Conservation (phyloP, 2,329 filamentous ascomycete genomes). For the Stagonosporopsis tanaceti region DNA sequence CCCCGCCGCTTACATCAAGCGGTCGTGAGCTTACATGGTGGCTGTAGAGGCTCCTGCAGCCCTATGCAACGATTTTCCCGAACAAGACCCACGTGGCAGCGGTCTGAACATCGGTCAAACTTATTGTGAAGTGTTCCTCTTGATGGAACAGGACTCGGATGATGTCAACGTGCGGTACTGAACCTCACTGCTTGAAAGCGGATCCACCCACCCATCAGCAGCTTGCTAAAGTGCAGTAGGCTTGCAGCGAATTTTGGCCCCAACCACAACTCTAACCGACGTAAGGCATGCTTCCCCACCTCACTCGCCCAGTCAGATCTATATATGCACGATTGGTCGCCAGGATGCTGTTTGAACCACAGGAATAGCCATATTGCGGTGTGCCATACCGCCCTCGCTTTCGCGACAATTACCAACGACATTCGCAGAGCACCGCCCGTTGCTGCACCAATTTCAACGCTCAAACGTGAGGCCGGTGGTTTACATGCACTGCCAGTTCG, state of each 20-base stretch:
- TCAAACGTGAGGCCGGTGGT: not conserved
- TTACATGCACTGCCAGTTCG: not conserved
- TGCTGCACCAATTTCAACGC: not conserved
- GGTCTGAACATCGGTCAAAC: constrained; percentile 8
- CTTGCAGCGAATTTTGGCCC: not conserved
- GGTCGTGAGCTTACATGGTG: constrained; percentile 11
- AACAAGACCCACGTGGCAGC: constrained; percentile 15
- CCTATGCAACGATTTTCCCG: constrained; percentile 18
- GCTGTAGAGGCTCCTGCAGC: constrained; percentile 11
- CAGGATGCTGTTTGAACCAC: not conserved
- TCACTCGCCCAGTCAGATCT: constrained; percentile 6
- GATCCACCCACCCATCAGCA: not conserved
- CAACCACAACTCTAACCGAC: not conserved
- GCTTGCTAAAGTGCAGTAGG: not conserved
- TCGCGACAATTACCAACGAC: not conserved
- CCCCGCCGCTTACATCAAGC: constrained; percentile 11
- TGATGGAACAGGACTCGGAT: not conserved
- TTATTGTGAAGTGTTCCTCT: not conserved
- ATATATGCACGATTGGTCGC: not conserved
- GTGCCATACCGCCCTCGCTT: constrained; percentile 10
- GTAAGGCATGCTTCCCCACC: not conserved
- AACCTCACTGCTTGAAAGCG: not conserved
- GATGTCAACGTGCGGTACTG: not conserved
- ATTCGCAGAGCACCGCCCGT: not conserved
- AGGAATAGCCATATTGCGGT: constrained; percentile 12